Percentiles rank a stretch among this genome's conserved stretches.
Evolutionary conservation across 305 asterid genomes (phyloP).

Genomic region (Fraxinus floribunda): DNA sequence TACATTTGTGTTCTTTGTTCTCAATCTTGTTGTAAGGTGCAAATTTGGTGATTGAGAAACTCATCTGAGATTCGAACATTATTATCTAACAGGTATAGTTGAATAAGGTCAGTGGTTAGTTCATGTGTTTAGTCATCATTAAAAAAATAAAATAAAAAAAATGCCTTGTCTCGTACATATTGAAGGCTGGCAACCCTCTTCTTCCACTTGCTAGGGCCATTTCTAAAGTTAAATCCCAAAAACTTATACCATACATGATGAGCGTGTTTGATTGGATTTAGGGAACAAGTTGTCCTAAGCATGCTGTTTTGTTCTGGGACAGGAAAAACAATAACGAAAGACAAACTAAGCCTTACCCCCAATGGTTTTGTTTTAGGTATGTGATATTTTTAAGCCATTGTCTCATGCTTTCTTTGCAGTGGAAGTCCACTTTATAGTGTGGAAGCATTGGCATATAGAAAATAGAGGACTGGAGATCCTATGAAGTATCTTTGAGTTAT

Average conservation of each 20-base stretch:
- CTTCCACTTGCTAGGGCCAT: not conserved
- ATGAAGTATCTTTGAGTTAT: not conserved
- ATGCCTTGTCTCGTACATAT: not conserved
- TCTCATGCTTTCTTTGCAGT: slow-evolving; percentile 13
- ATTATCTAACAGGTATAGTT: not conserved
- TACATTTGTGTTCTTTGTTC: not conserved
- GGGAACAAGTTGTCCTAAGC: slow-evolving; percentile 9
- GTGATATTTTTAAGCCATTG: not conserved
- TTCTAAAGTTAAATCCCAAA: not conserved
- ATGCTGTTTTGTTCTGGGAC: slow-evolving; percentile 4
- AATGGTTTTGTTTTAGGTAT: slow-evolving; percentile 1
- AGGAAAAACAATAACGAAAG: not conserved
- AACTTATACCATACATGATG: not conserved
- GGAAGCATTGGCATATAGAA: not conserved
- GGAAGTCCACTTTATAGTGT: not conserved
- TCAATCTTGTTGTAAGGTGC: not conserved
- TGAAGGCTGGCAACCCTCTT: not conserved
- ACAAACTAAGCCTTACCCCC: not conserved
- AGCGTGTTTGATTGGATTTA: not conserved
- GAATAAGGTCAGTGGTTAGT: not conserved
- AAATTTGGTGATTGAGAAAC: not conserved
- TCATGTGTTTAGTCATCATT: not conserved
- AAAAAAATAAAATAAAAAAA: not conserved
- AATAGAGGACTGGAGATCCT: not conserved
- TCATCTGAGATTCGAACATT: not conserved